phyloP scores from a whole-genome alignment of 305 asterid genomes.

The Fraxinus xanthoxyloides region DNA sequence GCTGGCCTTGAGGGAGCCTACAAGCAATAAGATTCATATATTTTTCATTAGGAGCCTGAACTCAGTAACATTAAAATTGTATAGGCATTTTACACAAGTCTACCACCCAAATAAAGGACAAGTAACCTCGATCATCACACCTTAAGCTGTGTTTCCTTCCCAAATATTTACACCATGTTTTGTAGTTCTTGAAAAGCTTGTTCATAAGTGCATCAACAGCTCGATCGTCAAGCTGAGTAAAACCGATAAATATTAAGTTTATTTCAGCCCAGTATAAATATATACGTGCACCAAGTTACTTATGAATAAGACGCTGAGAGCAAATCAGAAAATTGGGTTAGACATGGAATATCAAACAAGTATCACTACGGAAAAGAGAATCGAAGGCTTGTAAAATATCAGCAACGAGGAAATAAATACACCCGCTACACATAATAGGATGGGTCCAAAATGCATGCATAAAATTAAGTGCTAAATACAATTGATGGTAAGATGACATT shows the following conservation, averaged over 20 bases:
- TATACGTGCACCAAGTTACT: constrained; percentile 10
- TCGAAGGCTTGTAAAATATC: constrained; percentile 4
- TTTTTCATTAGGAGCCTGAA: constrained; percentile 19
- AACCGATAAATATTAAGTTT: constrained; percentile 15
- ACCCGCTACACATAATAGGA: not conserved
- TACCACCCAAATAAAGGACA: not conserved
- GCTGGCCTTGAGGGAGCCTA: constrained; percentile 91
- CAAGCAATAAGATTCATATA: constrained; percentile 21
- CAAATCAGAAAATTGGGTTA: not conserved
- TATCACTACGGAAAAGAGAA: not conserved
- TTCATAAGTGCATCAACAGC: constrained; percentile 92
- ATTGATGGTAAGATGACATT: constrained; percentile 12
- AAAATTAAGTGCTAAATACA: constrained; percentile 12
- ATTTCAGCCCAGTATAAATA: constrained; percentile 20
- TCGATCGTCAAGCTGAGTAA: constrained; percentile 85
- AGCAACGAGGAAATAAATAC: constrained; percentile 5
- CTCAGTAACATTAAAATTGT: constrained; percentile 1
- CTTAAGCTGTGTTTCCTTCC: constrained; percentile 94
- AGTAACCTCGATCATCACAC: constrained; percentile 37
- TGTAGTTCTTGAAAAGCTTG: constrained; percentile 97
- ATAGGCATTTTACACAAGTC: constrained; percentile 6
- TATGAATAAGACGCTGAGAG: not conserved
- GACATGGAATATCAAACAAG: constrained; percentile 17
- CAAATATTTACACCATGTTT: constrained; percentile 96
- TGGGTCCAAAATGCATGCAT: constrained; percentile 12